phyloP scores from a whole-genome alignment of 129 eudicot species.

The Lonicera japonica region DNA sequence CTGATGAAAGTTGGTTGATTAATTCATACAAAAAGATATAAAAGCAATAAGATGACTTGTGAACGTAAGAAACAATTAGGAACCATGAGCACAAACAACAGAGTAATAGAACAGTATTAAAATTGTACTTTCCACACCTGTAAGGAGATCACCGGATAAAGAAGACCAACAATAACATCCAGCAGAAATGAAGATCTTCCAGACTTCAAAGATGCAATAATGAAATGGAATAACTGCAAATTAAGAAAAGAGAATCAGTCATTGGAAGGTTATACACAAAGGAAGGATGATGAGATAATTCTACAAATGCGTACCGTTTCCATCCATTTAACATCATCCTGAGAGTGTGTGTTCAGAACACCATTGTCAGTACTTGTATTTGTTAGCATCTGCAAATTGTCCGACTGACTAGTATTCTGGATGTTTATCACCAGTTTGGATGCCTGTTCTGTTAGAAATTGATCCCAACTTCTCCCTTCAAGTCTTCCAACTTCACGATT shows the following conservation, averaged over 20 bases:
- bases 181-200: slow-evolving; percentile 83
- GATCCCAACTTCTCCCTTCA: slow-evolving; percentile 48
- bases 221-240: slow-evolving; percentile 78
- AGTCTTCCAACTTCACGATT: slow-evolving; percentile 19
- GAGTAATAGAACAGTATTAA: neutral
- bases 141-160: slow-evolving; percentile 87
- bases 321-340: slow-evolving; percentile 92
- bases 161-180: slow-evolving; percentile 84
- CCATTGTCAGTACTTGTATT: slow-evolving; percentile 35
- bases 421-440: slow-evolving; percentile 57
- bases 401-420: slow-evolving; percentile 62
- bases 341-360: slow-evolving; percentile 41
- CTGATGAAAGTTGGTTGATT: neutral
- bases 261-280: neutral
- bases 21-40: neutral
- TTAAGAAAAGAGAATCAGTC: slow-evolving; percentile 1
- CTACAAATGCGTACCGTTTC: slow-evolving; percentile 59
- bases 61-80: neutral
- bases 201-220: slow-evolving; percentile 76
- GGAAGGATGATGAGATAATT: slow-evolving; percentile 1
- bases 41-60: neutral
- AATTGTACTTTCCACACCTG: slow-evolving; percentile 47
- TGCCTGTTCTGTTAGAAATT: slow-evolving; percentile 50
- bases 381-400: slow-evolving; percentile 39
- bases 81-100: neutral